Base-by-base conservation (phyloP, 108 stramenopile genomes). In the Stephanodiscus minutulus region DNA sequence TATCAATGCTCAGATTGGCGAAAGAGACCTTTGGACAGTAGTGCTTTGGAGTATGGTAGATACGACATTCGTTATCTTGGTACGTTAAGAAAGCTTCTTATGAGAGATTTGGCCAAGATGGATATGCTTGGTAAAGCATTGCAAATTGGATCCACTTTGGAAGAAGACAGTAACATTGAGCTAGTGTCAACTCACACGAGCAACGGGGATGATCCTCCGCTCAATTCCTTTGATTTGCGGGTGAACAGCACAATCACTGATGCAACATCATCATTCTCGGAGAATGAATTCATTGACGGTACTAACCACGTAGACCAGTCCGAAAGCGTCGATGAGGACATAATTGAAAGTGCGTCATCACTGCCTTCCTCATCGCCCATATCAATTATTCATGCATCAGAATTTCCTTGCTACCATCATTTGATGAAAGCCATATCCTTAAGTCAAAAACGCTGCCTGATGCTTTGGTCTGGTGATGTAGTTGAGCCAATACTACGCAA, bases 1-100 rank as follows among this genome's bases (percentile, higher is more conserved):
- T 94, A 94, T 73, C 98, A 98, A 71, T 73, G 81, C 10, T 72
- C 82, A 15, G 92, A 98, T 83, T 98, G 98, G 98, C 85, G 92
- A 35, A 62, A 73, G 46, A 89, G 98, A 17, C 97, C 97, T 9
- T 73, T 98, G 52, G 77, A 88, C n/a, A 64, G 79, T 39, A 79
- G 77, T 20, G 95, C 95, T 86, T 56, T 97, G n/a, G 78, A 82
- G 24, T 97, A 97, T 79, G 94, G 88, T 22, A 67, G 91, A 61
- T 87, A 78, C 54, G 96, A 97, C 70, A 88, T 94, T 18, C 87
- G 88, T 24, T 95, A 86, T 66, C 72, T 97, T 15, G 56, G 94
- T 54, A 58, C 61, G 27, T 54, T 96, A 59, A 79, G 90, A 27
- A 82, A 68, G 73, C 78, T 92, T 2, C 82, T 95, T 84, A 86